phyloP scores from a whole-genome alignment of 768 basidiomycete genomes.

The Kondoa malvinella region DNA sequence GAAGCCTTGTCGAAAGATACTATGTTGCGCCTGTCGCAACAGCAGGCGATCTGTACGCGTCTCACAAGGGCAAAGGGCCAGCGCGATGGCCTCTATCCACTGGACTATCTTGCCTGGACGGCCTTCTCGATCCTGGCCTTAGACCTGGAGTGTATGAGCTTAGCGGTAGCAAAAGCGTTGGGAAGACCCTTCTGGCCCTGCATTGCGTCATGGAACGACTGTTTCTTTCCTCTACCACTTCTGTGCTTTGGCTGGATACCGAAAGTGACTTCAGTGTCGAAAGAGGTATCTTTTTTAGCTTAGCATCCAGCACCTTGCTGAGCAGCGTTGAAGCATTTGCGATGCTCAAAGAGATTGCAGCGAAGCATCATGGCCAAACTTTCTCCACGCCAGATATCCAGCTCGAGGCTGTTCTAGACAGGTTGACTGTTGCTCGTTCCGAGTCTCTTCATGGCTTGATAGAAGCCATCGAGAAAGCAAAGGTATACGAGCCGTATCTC shows the following conservation, averaged over 20 bases:
- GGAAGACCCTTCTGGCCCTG: neutral
- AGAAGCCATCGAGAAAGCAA: neutral
- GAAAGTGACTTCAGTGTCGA: neutral
- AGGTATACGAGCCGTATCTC: neutral
- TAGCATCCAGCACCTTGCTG: too few relatives aligned
- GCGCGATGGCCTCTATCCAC: too few relatives aligned
- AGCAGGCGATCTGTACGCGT: too few relatives aligned
- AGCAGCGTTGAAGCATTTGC: neutral
- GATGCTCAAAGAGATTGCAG: neutral
- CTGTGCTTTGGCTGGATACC: neutral
- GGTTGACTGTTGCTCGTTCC: neutral
- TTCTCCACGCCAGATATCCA: constrained; percentile 1
- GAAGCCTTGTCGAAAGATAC: neutral
- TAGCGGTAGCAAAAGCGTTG: neutral
- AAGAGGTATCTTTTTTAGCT: too few relatives aligned
- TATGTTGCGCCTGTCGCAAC: neutral
- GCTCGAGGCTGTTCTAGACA: neutral
- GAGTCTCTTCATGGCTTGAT: neutral
- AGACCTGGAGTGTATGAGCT: neutral
- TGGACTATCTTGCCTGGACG: neutral
- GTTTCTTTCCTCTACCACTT: neutral
- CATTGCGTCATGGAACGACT: neutral
- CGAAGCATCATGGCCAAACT: neutral
- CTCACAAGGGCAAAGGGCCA: too few relatives aligned
- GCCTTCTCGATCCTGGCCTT: neutral